These are phyloP conservation scores for Fusarium succisae DNA, from an alignment of 2,329 filamentous ascomycete species.

Conservation along the genomic window DNA sequence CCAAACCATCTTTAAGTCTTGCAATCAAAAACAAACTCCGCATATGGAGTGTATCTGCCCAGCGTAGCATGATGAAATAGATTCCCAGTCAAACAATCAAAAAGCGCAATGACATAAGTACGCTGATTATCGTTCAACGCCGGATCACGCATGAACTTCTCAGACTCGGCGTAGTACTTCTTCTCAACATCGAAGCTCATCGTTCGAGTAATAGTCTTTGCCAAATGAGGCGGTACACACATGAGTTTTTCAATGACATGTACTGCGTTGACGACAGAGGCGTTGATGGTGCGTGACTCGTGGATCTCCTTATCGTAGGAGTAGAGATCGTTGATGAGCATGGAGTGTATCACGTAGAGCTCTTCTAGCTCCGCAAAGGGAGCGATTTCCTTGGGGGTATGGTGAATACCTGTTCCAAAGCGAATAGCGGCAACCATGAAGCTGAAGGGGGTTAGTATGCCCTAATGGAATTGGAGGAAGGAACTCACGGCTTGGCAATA, in stretches of 20 bases:
- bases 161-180: slow-evolving; percentile 9
- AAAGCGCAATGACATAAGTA: neutral
- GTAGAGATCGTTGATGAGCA: slow-evolving; percentile 17
- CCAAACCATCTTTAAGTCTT: neutral
- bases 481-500: slow-evolving; percentile 1
- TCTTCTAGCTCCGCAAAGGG: slow-evolving; percentile 6
- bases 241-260: slow-evolving; percentile 6
- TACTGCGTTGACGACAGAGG: slow-evolving; percentile 15
- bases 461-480: fast-evolving
- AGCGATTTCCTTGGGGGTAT: neutral
- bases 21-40: neutral
- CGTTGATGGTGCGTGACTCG: neutral
- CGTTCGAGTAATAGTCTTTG: neutral
- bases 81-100: slow-evolving; percentile 9
- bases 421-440: slow-evolving; percentile 23
- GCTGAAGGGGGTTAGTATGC: neutral
- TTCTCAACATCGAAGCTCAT: slow-evolving; percentile 19
- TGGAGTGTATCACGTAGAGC: slow-evolving; percentile 8
- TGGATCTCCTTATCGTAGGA: slow-evolving; percentile 24
- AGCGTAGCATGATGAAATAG: slow-evolving; percentile 20
- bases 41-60: slow-evolving; percentile 14
- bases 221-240: neutral
- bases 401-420: slow-evolving; percentile 2
- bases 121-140: neutral
- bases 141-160: neutral